phyloP scores from a whole-genome alignment of 2,329 filamentous ascomycete species.

The Metarhizium album region DNA sequence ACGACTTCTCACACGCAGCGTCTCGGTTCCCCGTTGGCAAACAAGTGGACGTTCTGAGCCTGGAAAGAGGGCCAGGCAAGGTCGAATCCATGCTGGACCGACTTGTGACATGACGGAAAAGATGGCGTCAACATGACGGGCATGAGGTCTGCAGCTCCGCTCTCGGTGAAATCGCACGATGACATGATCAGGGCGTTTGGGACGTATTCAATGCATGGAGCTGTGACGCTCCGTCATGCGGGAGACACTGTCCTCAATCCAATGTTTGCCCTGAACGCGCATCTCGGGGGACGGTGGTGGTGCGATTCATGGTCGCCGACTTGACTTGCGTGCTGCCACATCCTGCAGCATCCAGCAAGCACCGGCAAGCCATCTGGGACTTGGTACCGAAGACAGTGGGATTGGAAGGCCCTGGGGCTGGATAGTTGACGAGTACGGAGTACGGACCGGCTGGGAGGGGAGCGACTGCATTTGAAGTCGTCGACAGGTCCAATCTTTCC shows the following conservation, averaged over 20 bases:
- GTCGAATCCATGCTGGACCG: too few species aligned
- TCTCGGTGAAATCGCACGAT: constrained; percentile 16
- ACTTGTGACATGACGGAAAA: constrained; percentile 1
- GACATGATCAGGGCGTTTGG: constrained; percentile 14
- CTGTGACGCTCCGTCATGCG: constrained; percentile 13
- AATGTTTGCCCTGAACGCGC: constrained; percentile 30
- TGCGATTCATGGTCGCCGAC: constrained; percentile 39
- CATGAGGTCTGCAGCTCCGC: constrained; percentile 28
- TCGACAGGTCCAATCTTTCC: constrained; percentile 40
- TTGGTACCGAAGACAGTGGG: constrained; percentile 31
- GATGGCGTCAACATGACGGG: constrained; percentile 14
- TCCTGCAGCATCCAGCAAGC: constrained; percentile 31
- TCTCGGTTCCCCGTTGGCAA: constrained; percentile 39
- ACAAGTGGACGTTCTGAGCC: constrained; percentile 38
- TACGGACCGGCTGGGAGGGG: constrained; percentile 26
- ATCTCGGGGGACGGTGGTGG: constrained; percentile 21
- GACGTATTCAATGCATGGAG: constrained; percentile 26
- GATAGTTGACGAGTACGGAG: constrained; percentile 22
- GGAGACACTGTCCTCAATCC: constrained; percentile 30
- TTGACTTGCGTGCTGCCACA: constrained; percentile 40
- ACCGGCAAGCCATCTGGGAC: constrained; percentile 23
- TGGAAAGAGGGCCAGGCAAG: constrained; percentile 31
- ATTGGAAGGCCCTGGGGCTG: constrained; percentile 28
- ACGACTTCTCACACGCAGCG: constrained; percentile 35
- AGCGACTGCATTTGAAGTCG: constrained; percentile 38